These are phyloP conservation scores for Chamaenerion angustifolium DNA, from an alignment of 345 rosid genomes.

Conservation along the genomic window DNA sequence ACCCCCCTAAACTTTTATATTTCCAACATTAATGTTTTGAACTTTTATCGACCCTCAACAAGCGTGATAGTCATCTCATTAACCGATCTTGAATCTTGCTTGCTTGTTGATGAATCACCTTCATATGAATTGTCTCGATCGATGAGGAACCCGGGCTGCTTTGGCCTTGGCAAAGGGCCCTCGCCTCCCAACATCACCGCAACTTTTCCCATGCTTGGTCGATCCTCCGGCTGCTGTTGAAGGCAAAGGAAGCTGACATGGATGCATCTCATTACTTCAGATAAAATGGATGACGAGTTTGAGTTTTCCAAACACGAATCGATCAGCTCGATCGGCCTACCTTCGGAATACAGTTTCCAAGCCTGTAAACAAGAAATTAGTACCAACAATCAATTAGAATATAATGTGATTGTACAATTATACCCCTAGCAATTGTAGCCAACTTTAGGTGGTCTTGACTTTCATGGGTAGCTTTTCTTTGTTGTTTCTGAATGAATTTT, in stretches of 20 bases:
- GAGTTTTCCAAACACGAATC: conserved; percentile 3
- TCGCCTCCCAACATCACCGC: conserved; percentile 35
- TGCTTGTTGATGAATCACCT: conserved; percentile 16
- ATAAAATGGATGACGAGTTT: background rate
- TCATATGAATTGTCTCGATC: conserved; percentile 11
- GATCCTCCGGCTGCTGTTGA: conserved; percentile 25
- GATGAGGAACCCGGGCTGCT: conserved; percentile 27
- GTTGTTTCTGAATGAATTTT: background rate
- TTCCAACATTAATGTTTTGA: background rate
- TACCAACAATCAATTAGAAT: too few species aligned
- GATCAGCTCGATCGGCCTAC: conserved; percentile 14
- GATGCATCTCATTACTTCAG: conserved; percentile 20
- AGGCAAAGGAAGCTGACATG: conserved; percentile 33
- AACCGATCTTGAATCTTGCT: conserved; percentile 3
- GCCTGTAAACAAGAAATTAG: too few species aligned
- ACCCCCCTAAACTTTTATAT: background rate
- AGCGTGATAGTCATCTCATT: conserved; percentile 19
- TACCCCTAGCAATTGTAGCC: too few species aligned
- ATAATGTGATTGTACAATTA: background rate
- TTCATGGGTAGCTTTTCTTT: too few species aligned
- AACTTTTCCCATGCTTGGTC: conserved; percentile 29
- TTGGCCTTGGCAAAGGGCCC: conserved; percentile 19
- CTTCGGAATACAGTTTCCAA: conserved; percentile 24
- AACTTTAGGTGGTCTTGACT: too few species aligned
- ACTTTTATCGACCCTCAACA: conserved; percentile 6